Evolutionary conservation across 495 filamentous ascomycete species (phyloP), one percentile per base, ranked within the genome.

Genomic region (Aspergillus campestris): DNA sequence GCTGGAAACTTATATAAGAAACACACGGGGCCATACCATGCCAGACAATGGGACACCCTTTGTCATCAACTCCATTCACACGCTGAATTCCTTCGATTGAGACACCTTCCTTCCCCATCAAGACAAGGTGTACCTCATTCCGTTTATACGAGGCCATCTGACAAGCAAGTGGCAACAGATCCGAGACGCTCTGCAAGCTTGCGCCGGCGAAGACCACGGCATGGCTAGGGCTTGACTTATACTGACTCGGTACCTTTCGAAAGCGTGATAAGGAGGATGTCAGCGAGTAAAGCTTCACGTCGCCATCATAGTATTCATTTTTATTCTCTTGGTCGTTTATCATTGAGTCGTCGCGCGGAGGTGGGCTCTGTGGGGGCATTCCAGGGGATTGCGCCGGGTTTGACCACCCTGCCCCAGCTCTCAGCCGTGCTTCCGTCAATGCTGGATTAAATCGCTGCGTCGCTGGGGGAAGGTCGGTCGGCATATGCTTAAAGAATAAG

Each of bases 401-500:
- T 45, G 28, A 15, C n/a, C 34, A 36, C 31, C 35, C 33, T 10
- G 41, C 30, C 15, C 40, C 39, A 10, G 43, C 48, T 44, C 47
- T 48, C 38, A 61, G 54, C 56, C 57, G 59, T 12, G 61, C 13
- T 30, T 42, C 46, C 18, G 52, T 47, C 30, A 59, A 43, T 14
- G 24, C 43, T 15, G 60, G 58, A 42, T 58, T 53, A 38, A 57
- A 60, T 45, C 66, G 59, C 42, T 62, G 54, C 10, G 34, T 39
- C 8, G 55, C 62, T 38, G 63, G 66, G 12, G 48, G 40, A 8
- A 72, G 47, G 35, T 70, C 70, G 7, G 65, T 67, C 13, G 71
- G 74, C 56, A 80, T 74, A 52, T 77, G 66, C 49, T 76, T 76
- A 58, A 77, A 66, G 50, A 80, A 79, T 29, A 72, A 45, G 45